Conservation (phyloP, 371 early-diverging fungal genomes). For the Haplosporangium sp. region DNA sequence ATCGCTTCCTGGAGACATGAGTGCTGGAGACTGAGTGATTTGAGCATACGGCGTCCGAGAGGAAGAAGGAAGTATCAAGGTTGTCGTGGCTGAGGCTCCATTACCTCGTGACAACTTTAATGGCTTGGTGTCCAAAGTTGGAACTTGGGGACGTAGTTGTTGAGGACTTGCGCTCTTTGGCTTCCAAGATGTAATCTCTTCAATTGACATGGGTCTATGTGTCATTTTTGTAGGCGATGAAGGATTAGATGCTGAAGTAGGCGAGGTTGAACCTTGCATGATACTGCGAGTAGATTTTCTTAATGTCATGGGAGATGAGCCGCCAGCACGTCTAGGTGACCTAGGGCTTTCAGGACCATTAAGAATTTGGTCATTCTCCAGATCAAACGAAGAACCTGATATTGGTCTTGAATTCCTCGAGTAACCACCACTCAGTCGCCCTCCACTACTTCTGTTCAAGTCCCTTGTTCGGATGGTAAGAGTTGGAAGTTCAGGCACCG, state of each 20-base stretch:
- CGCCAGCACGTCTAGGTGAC: slow-evolving; percentile 26
- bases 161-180: slow-evolving; percentile 23
- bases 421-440: slow-evolving; percentile 4
- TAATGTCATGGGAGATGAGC: slow-evolving; percentile 12
- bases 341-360: slow-evolving; percentile 21
- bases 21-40: slow-evolving; percentile 21
- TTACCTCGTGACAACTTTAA: slow-evolving; percentile 15
- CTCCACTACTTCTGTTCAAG: slow-evolving; percentile 24
- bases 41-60: slow-evolving; percentile 16
- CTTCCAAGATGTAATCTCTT: slow-evolving; percentile 46
- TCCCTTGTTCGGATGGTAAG: slow-evolving; percentile 48
- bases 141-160: slow-evolving; percentile 13
- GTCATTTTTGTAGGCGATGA: slow-evolving; percentile 5
- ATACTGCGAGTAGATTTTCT: slow-evolving; percentile 29
- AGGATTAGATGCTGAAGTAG: slow-evolving; percentile 5
- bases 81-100: slow-evolving; percentile 25
- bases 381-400: slow-evolving; percentile 20
- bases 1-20: slow-evolving; percentile 11
- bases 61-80: slow-evolving; percentile 19
- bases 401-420: slow-evolving; percentile 6
- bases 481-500: slow-evolving; percentile 38
- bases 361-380: slow-evolving; percentile 10
- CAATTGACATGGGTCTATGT: slow-evolving; percentile 23
- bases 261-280: not conserved
- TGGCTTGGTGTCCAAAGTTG: slow-evolving; percentile 26